Evolutionary conservation across 176 grass and related monocot genomes (phyloP).

Genomic region (Miscanthus lutarioriparius): DNA sequence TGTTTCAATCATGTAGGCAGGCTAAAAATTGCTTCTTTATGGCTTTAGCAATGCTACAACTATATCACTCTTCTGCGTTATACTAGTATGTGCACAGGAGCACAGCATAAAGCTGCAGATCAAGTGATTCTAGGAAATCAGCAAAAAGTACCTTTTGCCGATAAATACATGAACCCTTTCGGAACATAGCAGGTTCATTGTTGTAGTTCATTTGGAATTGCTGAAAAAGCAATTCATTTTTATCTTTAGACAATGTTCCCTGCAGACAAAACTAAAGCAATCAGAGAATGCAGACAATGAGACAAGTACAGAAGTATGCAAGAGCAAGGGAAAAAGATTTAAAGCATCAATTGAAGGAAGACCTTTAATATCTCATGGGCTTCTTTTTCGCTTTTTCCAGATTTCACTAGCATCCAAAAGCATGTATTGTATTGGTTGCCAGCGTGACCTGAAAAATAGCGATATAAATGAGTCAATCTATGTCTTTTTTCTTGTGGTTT

Average conservation of each 20-base stretch:
- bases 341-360: constrained; percentile 28
- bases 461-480: constrained; percentile 21
- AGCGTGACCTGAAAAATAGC: constrained; percentile 61
- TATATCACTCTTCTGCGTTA: background rate
- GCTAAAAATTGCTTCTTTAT: constrained; percentile 25
- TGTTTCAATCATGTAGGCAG: background rate
- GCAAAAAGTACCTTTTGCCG: constrained; percentile 33
- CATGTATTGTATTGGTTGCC: constrained; percentile 85
- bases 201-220: constrained; percentile 89
- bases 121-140: background rate
- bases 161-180: constrained; percentile 74
- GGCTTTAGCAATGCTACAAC: background rate
- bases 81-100: background rate
- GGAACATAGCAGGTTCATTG: constrained; percentile 68
- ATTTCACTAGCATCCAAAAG: constrained; percentile 91
- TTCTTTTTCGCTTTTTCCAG: constrained; percentile 69
- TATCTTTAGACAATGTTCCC: constrained; percentile 85
- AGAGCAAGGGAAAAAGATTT: background rate
- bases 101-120: background rate
- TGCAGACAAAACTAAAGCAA: constrained; percentile 30
- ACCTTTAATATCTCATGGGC: constrained; percentile 77
- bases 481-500: background rate
- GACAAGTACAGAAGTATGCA: constrained; percentile 35
- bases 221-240: constrained; percentile 87
- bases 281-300: background rate